Conservation (phyloP, 495 filamentous ascomycete genomes). For the Talaromyces thailandensis region DNA sequence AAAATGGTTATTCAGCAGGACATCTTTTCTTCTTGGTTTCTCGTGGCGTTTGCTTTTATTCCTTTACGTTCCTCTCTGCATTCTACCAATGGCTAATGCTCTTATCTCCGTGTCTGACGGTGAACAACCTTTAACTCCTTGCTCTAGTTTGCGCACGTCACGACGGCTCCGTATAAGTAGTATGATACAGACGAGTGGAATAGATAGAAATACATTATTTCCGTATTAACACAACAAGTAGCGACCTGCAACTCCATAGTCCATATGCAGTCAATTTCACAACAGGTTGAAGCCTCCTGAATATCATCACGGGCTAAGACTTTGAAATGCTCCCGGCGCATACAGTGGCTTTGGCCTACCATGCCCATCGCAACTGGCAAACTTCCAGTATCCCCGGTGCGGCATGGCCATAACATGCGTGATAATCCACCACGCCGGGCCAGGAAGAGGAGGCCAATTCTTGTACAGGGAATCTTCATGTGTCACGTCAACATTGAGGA, state of each 20-base stretch:
- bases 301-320: background rate
- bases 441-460: conserved; percentile 3
- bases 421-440: background rate
- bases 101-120: too few relatives aligned
- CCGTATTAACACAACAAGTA: background rate
- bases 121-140: too few relatives aligned
- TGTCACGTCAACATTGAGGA: conserved; percentile 4
- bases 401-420: background rate
- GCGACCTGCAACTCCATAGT: background rate
- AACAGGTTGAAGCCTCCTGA: background rate
- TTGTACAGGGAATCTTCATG: conserved; percentile 1
- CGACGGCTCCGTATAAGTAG: too few relatives aligned
- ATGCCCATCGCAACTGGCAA: conserved; percentile 4
- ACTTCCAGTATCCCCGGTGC: conserved; percentile 1
- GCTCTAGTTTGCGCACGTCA: too few relatives aligned
- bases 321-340: background rate
- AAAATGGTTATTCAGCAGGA: background rate
- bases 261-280: background rate
- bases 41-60: background rate
- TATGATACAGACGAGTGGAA: background rate
- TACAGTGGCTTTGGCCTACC: conserved; percentile 2
- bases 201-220: background rate
- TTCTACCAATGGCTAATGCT: background rate
- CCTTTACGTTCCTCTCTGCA: background rate
- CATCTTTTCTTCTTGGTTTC: background rate